phyloP scores from a whole-genome alignment of 768 basidiomycete species.

The Lactarius psammicola region DNA sequence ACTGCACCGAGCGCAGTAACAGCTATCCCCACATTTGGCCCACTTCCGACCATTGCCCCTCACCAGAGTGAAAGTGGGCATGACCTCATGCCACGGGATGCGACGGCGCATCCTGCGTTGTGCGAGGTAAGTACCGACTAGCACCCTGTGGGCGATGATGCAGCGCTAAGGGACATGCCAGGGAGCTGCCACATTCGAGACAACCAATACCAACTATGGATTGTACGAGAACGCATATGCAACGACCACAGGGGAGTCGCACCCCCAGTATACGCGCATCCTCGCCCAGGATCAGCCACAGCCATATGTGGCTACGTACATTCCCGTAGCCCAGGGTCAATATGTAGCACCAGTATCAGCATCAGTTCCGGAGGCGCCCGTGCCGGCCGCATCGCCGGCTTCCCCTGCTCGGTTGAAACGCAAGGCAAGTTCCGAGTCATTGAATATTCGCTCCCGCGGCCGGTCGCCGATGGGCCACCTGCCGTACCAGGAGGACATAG shows the following conservation, averaged over 20 bases:
- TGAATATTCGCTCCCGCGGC: not conserved
- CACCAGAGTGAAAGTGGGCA: constrained; percentile 27
- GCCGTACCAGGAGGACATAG: constrained; percentile 24
- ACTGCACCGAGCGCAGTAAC: not conserved
- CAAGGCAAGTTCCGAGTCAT: not conserved
- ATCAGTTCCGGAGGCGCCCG: not conserved
- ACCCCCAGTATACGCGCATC: not conserved
- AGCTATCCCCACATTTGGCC: not conserved
- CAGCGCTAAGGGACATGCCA: constrained; percentile 5
- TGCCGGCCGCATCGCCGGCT: not conserved
- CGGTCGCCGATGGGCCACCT: constrained; percentile 27
- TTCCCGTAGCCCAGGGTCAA: not conserved
- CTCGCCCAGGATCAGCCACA: not conserved
- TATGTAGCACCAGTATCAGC: not conserved
- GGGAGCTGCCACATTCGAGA: constrained; percentile 3
- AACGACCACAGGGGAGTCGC: not conserved
- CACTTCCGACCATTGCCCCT: constrained; percentile 13
- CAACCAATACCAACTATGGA: not conserved
- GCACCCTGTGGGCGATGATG: constrained; percentile 12
- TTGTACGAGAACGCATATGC: not conserved
- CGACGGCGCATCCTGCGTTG: not conserved
- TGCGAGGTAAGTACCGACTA: constrained; percentile 26
- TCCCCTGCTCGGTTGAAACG: not conserved
- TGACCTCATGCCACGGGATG: constrained; percentile 11
- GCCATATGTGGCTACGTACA: not conserved